phyloP scores from a whole-genome alignment of 2,329 filamentous ascomycete genomes.

The Aspergillus calidoustus region DNA sequence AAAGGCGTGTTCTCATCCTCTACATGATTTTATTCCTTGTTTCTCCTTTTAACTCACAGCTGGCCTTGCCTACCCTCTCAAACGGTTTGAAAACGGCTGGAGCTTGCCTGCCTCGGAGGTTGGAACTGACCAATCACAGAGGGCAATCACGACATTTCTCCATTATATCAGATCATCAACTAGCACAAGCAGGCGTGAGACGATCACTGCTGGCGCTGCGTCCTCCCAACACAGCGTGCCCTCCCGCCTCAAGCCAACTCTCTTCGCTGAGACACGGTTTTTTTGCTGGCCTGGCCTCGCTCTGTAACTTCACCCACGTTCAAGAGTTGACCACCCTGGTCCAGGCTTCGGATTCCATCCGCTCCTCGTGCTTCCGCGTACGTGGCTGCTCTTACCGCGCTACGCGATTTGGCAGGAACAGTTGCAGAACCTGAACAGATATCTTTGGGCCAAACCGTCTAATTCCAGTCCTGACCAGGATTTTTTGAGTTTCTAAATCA shows the following conservation, averaged over 20 bases:
- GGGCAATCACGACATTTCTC: slow-evolving; percentile 50
- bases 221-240: slow-evolving; percentile 15
- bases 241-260: slow-evolving; percentile 15
- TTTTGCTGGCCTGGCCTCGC: slow-evolving; percentile 15
- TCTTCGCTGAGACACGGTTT: slow-evolving; percentile 14
- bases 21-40: neutral
- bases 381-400: slow-evolving; percentile 31
- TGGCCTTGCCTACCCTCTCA: neutral
- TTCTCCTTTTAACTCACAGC: neutral
- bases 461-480: slow-evolving; percentile 21
- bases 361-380: slow-evolving; percentile 24
- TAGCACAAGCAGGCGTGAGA: slow-evolving; percentile 32
- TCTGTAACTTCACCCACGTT: slow-evolving; percentile 14
- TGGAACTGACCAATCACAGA: slow-evolving; percentile 35
- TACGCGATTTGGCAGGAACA: slow-evolving; percentile 28
- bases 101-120: slow-evolving; percentile 12
- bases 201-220: slow-evolving; percentile 22
- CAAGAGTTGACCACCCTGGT: slow-evolving; percentile 6
- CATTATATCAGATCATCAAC: slow-evolving; percentile 49
- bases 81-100: slow-evolving; percentile 28
- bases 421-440: slow-evolving; percentile 21
- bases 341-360: slow-evolving; percentile 17
- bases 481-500: slow-evolving; percentile 21
- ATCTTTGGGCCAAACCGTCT: slow-evolving; percentile 28
- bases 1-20: neutral